Base-by-base conservation (phyloP, 2,329 filamentous ascomycete species). In the Ceratocystiopsis minuta region DNA sequence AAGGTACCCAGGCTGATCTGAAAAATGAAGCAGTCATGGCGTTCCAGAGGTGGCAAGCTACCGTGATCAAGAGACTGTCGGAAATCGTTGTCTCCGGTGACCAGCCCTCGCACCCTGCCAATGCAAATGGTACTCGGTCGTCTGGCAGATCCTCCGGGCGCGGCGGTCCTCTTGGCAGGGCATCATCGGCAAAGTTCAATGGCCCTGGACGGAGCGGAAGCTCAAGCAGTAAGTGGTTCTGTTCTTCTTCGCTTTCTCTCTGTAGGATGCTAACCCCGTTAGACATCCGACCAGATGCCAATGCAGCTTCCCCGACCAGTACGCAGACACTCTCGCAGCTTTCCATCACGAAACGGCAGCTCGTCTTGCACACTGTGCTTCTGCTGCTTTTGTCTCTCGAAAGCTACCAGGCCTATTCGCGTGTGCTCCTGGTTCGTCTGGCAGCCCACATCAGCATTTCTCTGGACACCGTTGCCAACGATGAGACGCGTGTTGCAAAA, bases 1-100 rank as follows among this genome's bases (percentile, higher is more conserved):
- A 28, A 10, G 52, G 56, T 24, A 50, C 51, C 17, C 60, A 64
- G 43, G 61, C 58, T 32, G 78, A 83, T 51, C 59, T 86, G 51
- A 86, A 77, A 61, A 75, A 71, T 47, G 76, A 80, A 42, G 70
- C 77, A 2, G 55, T 92, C 6, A 61, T 67, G 7, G 76, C 79
- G 54, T 93, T 88, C 54, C 75, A 80, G 44, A 79, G 84, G 48
- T 96, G 88, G 88, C 73, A 83, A 51, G 67, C 74, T 6, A 65
- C 66, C 13, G 72, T 94, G 11, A 62, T 83, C 35, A 68, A 73
- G 43, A 72, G 86, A 14, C 63, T 93, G 18, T 72, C 75, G 16
- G 79, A 90, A 33, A 68, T 86, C 16, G 67, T 69, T 36, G 64
- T 72, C 46, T 56, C 64, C 28, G 66, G 62, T 41, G 66, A 70